phyloP scores from a whole-genome alignment of 371 early-diverging fungal species.

The Ordospora colligata region DNA sequence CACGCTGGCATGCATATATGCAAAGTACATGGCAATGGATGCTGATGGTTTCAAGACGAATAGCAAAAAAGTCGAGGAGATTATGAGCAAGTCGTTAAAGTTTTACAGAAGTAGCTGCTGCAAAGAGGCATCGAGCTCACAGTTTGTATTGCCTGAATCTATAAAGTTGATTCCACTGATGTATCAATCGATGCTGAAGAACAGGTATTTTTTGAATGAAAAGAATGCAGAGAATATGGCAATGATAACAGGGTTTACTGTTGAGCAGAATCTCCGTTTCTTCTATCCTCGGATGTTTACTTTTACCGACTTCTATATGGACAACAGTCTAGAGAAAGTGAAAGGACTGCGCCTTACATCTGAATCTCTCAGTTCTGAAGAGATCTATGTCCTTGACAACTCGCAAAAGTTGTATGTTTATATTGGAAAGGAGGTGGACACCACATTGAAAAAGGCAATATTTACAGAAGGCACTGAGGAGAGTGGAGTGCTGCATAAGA shows the following conservation, averaged over 20 bases:
- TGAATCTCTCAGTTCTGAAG: conserved; percentile 39
- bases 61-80: conserved; percentile 44
- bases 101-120: conserved; percentile 56
- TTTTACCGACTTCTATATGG: conserved; percentile 55
- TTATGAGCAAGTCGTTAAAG: conserved; percentile 39
- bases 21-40: conserved; percentile 51
- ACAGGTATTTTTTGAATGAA: conserved; percentile 32
- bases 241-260: conserved; percentile 22
- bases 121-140: conserved; percentile 44
- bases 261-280: conserved; percentile 54
- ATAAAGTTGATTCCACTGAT: conserved; percentile 58
- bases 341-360: conserved; percentile 41
- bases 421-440: conserved; percentile 55
- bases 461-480: conserved; percentile 31
- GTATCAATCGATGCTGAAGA: conserved; percentile 50
- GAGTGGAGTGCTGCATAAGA: conserved; percentile 1
- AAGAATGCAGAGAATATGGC: not conserved
- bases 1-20: conserved; percentile 51
- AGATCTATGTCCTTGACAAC: conserved; percentile 59
- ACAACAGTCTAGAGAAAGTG: conserved; percentile 29
- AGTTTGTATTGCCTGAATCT: conserved; percentile 60
- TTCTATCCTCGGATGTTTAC: conserved; percentile 60
- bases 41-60: conserved; percentile 31
- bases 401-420: conserved; percentile 50
- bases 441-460: conserved; percentile 18